phyloP scores from a whole-genome alignment of 2,329 filamentous ascomycete species.

The Zymoseptoria pseudotritici region DNA sequence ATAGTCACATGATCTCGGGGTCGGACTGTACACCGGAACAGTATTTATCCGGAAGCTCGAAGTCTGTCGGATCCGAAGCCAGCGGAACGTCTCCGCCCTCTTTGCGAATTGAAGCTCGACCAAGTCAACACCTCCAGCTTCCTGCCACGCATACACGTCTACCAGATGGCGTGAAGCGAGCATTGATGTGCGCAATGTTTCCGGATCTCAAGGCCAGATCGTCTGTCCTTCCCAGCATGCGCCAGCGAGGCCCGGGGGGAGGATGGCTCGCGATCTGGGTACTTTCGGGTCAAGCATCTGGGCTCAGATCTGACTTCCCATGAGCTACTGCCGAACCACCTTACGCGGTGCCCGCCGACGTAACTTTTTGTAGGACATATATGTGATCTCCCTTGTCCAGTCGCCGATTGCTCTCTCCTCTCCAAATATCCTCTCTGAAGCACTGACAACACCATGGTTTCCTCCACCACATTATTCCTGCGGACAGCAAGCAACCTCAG shows the following conservation, averaged over 20 bases:
- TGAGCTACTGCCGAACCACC: neutral
- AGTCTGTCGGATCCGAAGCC: neutral
- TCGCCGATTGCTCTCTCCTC: neutral
- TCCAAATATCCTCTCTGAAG: neutral
- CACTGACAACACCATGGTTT: slow-evolving; percentile 5
- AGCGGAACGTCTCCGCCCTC: neutral
- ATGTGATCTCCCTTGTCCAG: neutral
- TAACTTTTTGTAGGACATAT: neutral
- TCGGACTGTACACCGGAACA: neutral
- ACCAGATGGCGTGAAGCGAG: neutral
- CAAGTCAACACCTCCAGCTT: neutral
- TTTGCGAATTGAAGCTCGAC: neutral
- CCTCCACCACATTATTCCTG: slow-evolving; percentile 14
- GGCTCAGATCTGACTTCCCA: neutral
- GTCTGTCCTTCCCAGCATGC: neutral
- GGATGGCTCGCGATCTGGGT: neutral
- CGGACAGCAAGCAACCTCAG: slow-evolving; percentile 17
- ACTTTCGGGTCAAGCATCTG: neutral
- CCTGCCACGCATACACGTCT: neutral
- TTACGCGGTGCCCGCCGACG: neutral
- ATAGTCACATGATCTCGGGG: too few relatives aligned
- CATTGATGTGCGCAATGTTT: neutral
- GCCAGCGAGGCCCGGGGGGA: neutral
- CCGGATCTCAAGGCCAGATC: neutral
- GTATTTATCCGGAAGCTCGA: neutral